Evolutionary conservation across 331 rosid species (phyloP), one percentile per base, ranked within the genome.

Genomic region (Telfairia occidentalis): DNA sequence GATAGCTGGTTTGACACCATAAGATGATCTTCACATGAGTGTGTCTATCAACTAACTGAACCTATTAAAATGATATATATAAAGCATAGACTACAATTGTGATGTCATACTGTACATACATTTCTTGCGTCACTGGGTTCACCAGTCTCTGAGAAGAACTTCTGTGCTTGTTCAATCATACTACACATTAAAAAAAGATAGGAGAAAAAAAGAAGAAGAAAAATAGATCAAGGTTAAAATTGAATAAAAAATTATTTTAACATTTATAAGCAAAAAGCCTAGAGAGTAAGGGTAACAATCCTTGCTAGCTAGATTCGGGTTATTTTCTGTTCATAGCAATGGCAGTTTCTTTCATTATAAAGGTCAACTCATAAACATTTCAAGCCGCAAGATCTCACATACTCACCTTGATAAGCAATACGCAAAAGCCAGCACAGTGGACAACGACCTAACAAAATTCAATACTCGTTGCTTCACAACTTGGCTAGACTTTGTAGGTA

Each of bases 391-490:
- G 49, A 73, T 76, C 67, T 78, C 79, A 76, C n/a, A 71, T 61
- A 64, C 88, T 73, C 45, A 93, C 98, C 97, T 89, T 78, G 98
- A 91, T 85, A 91, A 81, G 84, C 97, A 93, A 86, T 88, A 93
- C 63, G 98, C 92, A 7, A 88, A 87, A 76, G 98, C 87, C 80
- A 93, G 82, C 63, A 93, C 96, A 48, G 95, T 89, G 5, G 98
- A 91, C 84, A 93, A 82, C 16, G 98, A 91, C 88, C 90, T 88
- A 43, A 89, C 84, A 80, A 93, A 93, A 79, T 84, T 81, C 87
- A 93, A 58, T 72, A 91, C 85, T 42, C 98, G 87, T 66, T 86
- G 90, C 88, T 93, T 93, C 79, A 93, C 91, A 82, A 83, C 81
- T 81, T 88, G 94, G 81, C 92, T 76, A 81, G 88, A 72, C 84